Base-by-base conservation (phyloP, 129 eudicot species). In the Escallonia herrerae region DNA sequence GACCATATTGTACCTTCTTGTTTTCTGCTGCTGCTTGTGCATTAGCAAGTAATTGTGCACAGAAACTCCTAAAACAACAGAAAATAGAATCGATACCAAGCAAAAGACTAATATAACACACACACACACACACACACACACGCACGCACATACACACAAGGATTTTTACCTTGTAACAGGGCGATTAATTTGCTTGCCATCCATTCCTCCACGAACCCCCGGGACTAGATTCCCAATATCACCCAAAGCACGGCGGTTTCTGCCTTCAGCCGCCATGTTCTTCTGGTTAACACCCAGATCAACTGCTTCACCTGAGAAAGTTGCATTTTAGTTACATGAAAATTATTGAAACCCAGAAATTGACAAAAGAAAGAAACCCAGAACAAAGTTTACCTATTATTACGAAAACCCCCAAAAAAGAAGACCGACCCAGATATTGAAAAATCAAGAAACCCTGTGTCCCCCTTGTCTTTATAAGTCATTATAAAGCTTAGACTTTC, bases 211-310 rank as follows among this genome's bases (percentile, higher is more conserved):
- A 48, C 82, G 82, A 74, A 76, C 67, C n/a, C n/a, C n/a, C 12
- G 82, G 75, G n/a, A 81, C 97, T 2, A 87, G 45, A 74, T 91
- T 91, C 2, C 97, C 96, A 11, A 91, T 91, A 46, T 87, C 95
- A 15, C 84, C 90, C 5, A 91, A 75, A 40, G 95, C 96, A 6
- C 89, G 83, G n/a, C 97, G 86, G 67, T 81, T 83, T 60, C 79
- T 83, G 52, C 71, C 76, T 48, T 75, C 95, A 8, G 60, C 90
- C 40, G 68, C 94, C 79, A 80, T 83, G 74, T 80, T 83, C 72
- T 83, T 91, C 74, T 72, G 88, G 78, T 87, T 85, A 6, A 63
- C 77, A 11, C 73, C 91, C 15, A 80, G 87, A 8, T 71, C 72
- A 9, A 65, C 71, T 76, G 72, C 90, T 67, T 84, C 91, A 41